A percentile compares a stretch with the other conserved stretches of the same genome.
phyloP scores from a whole-genome alignment of 1,139 yeast genomes.

The Taphrina confusa region DNA sequence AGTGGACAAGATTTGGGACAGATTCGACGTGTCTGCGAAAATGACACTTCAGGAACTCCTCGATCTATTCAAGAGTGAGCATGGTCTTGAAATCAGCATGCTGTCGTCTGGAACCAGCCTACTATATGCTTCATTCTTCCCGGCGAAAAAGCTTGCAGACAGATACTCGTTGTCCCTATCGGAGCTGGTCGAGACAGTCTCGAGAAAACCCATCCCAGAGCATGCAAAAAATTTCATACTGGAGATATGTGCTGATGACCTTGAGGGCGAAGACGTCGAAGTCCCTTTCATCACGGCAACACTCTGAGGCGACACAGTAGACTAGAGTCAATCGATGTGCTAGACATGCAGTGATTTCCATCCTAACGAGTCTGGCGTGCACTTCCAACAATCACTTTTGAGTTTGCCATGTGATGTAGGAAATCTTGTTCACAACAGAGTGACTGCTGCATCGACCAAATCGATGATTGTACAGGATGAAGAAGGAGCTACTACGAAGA shows the following conservation, averaged over 20 bases:
- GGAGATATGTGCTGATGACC: constrained; percentile 90
- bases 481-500: too few species aligned
- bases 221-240: constrained; percentile 76
- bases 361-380: too few species aligned
- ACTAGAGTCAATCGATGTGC: too few species aligned
- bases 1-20: constrained; percentile 92
- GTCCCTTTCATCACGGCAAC: constrained; percentile 63
- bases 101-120: constrained; percentile 86
- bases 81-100: constrained; percentile 87
- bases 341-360: too few species aligned
- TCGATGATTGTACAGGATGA: too few species aligned
- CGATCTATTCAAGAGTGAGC: constrained; percentile 72
- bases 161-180: constrained; percentile 69
- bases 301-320: too few species aligned
- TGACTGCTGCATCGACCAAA: too few species aligned
- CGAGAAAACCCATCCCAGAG: constrained; percentile 77
- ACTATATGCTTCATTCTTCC: constrained; percentile 89
- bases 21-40: constrained; percentile 79
- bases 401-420: too few species aligned
- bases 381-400: too few species aligned
- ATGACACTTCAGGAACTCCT: constrained; percentile 74
- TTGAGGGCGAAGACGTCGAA: constrained; percentile 91
- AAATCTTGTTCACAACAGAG: too few species aligned
- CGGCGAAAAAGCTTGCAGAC: constrained; percentile 83
- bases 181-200: constrained; percentile 72